A percentile compares a stretch with the other conserved stretches of the same genome.
Conservation (phyloP, 164 flowering plant genomes). For the Berberis thunbergii region DNA sequence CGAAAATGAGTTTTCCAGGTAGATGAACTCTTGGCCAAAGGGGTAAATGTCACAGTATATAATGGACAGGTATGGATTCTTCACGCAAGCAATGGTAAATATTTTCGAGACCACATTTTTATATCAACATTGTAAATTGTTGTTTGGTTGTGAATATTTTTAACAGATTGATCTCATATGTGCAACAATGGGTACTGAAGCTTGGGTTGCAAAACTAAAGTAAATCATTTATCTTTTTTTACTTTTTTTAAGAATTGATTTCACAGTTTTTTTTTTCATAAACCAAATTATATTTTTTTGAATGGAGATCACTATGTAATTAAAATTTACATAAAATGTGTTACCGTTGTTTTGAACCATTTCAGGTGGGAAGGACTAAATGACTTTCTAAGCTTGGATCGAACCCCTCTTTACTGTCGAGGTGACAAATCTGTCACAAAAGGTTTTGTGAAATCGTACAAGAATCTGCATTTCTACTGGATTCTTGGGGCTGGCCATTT, state of each 20-base stretch:
- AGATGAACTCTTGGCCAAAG: constrained; percentile 14
- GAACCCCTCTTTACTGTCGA: constrained; percentile 48
- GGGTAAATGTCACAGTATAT: constrained; percentile 13
- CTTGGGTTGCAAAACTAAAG: constrained; percentile 27
- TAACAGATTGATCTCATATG: constrained; percentile 26
- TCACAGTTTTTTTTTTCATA: not conserved
- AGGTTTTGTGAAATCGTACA: constrained; percentile 60
- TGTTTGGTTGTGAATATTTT: not conserved
- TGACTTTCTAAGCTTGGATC: constrained; percentile 23
- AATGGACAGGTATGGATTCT: constrained; percentile 13
- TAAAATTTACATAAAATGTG: not conserved
- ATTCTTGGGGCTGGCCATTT: constrained; percentile 78
- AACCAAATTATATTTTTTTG: not conserved
- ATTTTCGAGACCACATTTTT: not conserved
- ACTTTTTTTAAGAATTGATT: not conserved
- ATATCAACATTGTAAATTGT: not conserved
- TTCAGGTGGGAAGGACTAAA: constrained; percentile 58
- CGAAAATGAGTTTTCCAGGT: not conserved
- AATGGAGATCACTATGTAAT: not conserved
- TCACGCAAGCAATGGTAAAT: not conserved
- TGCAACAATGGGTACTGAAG: constrained; percentile 21
- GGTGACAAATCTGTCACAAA: constrained; percentile 23
- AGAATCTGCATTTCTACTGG: constrained; percentile 64
- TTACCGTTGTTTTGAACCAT: not conserved
- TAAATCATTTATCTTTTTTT: constrained; percentile 1